Conservation (phyloP, 441 rosid genomes). For the Melastoma candidum region DNA sequence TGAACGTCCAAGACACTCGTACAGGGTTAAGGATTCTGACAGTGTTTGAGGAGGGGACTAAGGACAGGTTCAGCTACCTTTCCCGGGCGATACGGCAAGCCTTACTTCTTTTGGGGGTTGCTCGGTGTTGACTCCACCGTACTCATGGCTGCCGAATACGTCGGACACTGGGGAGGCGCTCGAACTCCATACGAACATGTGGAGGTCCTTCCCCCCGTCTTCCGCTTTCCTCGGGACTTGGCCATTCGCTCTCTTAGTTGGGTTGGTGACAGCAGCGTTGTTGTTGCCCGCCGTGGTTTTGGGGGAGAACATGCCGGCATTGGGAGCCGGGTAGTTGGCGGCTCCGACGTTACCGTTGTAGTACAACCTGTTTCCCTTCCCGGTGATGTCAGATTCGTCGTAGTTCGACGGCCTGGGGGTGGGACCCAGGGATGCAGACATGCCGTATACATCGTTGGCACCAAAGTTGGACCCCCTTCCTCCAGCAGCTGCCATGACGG, state of each 20-base stretch:
- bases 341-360: slow-evolving; percentile 26
- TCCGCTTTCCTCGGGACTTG: slow-evolving; percentile 41
- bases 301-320: slow-evolving; percentile 92
- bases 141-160: slow-evolving; percentile 66
- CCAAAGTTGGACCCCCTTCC: slow-evolving; percentile 78
- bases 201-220: slow-evolving; percentile 68
- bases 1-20: background rate
- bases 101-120: slow-evolving; percentile 61
- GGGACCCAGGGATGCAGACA: slow-evolving; percentile 61
- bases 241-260: slow-evolving; percentile 29
- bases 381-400: slow-evolving; percentile 40
- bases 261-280: slow-evolving; percentile 13
- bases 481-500: slow-evolving; percentile 49
- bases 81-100: slow-evolving; percentile 69
- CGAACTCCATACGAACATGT: slow-evolving; percentile 98
- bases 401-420: slow-evolving; percentile 77
- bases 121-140: slow-evolving; percentile 22
- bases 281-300: slow-evolving; percentile 20
- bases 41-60: background rate
- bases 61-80: slow-evolving; percentile 26
- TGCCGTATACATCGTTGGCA: slow-evolving; percentile 48
- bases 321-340: slow-evolving; percentile 81
- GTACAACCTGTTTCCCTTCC: slow-evolving; percentile 38
- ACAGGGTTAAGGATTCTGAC: background rate
- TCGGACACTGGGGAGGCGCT: slow-evolving; percentile 94